These are phyloP conservation scores for Breviolum minutum DNA, from an alignment of 73 alveolate genomes.

Conservation along the genomic window DNA sequence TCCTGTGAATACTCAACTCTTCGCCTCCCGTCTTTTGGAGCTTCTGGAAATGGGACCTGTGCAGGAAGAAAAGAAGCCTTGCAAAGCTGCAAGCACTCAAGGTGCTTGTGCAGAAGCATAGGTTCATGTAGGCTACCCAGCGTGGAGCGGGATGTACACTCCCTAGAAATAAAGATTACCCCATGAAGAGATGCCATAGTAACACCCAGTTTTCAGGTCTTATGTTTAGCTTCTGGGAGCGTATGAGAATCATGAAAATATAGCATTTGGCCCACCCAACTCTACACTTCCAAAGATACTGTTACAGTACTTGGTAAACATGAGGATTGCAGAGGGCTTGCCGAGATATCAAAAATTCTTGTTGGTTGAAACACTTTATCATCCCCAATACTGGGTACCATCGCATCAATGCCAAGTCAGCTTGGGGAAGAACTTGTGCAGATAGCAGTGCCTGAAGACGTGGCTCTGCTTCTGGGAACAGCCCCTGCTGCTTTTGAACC, in stretches of 20 bases:
- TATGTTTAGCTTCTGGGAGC: no score
- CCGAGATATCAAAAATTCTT: no score
- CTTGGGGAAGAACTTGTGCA: background rate
- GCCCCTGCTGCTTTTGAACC: background rate
- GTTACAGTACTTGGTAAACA: no score
- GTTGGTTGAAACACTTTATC: background rate
- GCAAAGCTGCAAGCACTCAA: constrained; percentile 15
- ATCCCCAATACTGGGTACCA: background rate
- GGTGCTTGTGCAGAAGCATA: constrained; percentile 12
- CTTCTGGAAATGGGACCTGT: constrained; percentile 24
- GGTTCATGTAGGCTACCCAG: background rate
- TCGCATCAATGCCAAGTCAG: background rate
- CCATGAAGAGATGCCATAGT: background rate
- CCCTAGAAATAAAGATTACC: background rate
- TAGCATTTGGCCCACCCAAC: no score
- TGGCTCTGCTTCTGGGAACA: constrained; percentile 50
- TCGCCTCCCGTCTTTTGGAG: constrained; percentile 43
- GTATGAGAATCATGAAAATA: no score
- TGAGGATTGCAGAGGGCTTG: no score
- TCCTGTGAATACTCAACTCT: background rate
- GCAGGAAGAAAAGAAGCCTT: background rate
- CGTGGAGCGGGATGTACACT: background rate
- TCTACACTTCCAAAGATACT: no score
- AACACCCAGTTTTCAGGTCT: background rate
- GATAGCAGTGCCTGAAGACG: background rate